Evolutionary conservation across 495 filamentous ascomycete genomes (phyloP), one percentile per base, ranked within the genome.

Genomic region (Neurospora sp.): DNA sequence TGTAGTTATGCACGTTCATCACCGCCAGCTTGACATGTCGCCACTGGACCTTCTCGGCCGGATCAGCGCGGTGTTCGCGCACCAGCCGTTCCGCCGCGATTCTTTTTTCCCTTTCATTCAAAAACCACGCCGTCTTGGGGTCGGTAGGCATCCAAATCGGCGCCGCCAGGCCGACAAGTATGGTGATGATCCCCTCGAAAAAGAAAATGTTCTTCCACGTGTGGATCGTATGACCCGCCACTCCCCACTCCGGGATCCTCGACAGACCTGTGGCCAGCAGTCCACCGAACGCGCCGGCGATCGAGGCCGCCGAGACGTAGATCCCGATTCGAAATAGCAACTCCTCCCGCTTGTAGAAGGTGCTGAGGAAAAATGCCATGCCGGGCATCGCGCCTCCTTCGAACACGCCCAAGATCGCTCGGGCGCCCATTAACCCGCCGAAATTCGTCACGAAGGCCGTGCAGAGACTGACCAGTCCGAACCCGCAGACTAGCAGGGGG

Each of bases 201-300:
- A 90, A 89, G 80, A 90, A 86, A 74, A 91, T 91, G 85, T 89
- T 90, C 70, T 89, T 84, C 89, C 89, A 91, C 9, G 86, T 87
- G 75, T 87, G 82, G 71, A 82, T 85, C 39, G 37, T 83, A 76
- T 75, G 82, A 74, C 80, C 72, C 0, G 83, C 85, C 39, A 84
- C 82, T 0, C 85, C 85, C 84, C 83, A 86, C 14, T 75, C 75
- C 0, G 85, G 85, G 6, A 90, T 85, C 40, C 82, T 77, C 23
- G 86, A 82, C 38, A 89, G 84, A 1, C 82, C 86, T 3, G 48
- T 62, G 23, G 48, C 48, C 12, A 62, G 5, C 8, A 62, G 0
- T 0, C 88, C 88, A 39, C 87, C 87, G 39, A 89, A 89, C 31
- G 86, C 88, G 38, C 87, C 86, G 8, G 87, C 87, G 66, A 87